phyloP scores from a whole-genome alignment of 139 green algal genomes.

The Mesostigma viride region DNA sequence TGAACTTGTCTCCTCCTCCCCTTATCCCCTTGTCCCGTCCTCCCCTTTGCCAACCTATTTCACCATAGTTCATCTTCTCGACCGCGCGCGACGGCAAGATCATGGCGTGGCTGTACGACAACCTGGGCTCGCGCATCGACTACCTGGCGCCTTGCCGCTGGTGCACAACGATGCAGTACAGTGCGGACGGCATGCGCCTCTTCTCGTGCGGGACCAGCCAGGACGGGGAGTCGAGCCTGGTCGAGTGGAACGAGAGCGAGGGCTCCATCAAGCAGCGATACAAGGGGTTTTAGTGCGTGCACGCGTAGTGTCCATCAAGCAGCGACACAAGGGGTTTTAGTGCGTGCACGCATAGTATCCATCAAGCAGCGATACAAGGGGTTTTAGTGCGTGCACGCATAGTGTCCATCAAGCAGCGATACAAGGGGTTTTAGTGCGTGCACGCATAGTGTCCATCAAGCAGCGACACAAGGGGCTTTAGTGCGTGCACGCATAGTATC shows the following conservation, averaged over 20 bases:
- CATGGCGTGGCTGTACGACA: constrained; percentile 38
- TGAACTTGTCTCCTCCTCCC: neutral
- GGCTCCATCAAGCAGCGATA: constrained; percentile 31
- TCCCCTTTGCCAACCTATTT: neutral
- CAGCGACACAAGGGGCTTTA: too few relatives aligned
- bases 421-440: too few relatives aligned
- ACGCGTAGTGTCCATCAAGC: too few relatives aligned
- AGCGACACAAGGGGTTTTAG: too few relatives aligned
- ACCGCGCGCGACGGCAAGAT: constrained; percentile 34
- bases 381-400: too few relatives aligned
- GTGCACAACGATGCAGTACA: constrained; percentile 37
- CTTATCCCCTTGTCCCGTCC: neutral
- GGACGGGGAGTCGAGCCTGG: constrained; percentile 31
- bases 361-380: too few relatives aligned
- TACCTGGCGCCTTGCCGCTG: constrained; percentile 32
- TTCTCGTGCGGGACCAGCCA: constrained; percentile 35
- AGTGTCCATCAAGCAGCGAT: too few relatives aligned
- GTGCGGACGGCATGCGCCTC: constrained; percentile 26
- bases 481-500: too few relatives aligned
- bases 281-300: constrained; percentile 12
- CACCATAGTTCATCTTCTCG: constrained; percentile 41
- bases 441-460: too few relatives aligned
- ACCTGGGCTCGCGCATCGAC: constrained; percentile 28
- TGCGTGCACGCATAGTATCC: too few relatives aligned
- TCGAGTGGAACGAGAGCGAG: constrained; percentile 39